These are phyloP conservation scores for Nicotiana knightiana DNA, from an alignment of 257 asterid genomes.

Conservation along the genomic window DNA sequence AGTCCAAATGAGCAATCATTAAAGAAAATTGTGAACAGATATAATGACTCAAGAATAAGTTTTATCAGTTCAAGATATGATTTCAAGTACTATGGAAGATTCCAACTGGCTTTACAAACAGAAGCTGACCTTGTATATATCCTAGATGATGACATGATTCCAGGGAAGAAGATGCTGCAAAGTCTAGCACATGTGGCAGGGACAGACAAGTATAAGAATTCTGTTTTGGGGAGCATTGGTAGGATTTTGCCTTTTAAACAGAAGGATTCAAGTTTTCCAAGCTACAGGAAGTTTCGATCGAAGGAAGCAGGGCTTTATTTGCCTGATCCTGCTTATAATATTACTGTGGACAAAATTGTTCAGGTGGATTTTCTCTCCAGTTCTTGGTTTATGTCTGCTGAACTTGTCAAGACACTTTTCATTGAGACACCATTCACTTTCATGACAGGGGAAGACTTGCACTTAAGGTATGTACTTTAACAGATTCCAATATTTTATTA, in stretches of 20 bases:
- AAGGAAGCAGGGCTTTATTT: slow-evolving; percentile 91
- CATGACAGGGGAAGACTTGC: slow-evolving; percentile 93
- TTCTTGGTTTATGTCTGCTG: slow-evolving; percentile 92
- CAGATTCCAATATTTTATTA: not conserved
- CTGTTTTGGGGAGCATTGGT: slow-evolving; percentile 89
- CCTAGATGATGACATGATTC: slow-evolving; percentile 92
- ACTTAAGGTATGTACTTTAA: slow-evolving; percentile 55
- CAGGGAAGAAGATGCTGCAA: slow-evolving; percentile 77
- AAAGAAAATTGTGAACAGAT: slow-evolving; percentile 53
- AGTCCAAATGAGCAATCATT: slow-evolving; percentile 69
- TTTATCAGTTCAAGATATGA: slow-evolving; percentile 77
- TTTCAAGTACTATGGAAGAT: slow-evolving; percentile 90
- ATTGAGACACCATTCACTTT: slow-evolving; percentile 92
- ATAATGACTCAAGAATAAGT: slow-evolving; percentile 66
- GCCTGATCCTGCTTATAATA: slow-evolving; percentile 96
- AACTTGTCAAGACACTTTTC: slow-evolving; percentile 76
- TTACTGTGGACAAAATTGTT: slow-evolving; percentile 54
- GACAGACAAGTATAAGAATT: slow-evolving; percentile 75
- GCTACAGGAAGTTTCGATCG: slow-evolving; percentile 83
- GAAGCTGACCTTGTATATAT: slow-evolving; percentile 79
- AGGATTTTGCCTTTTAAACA: slow-evolving; percentile 84
- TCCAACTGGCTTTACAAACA: slow-evolving; percentile 90
- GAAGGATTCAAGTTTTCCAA: slow-evolving; percentile 74
- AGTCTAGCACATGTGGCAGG: slow-evolving; percentile 82
- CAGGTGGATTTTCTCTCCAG: slow-evolving; percentile 92